Evolutionary conservation across 1,284 basidiomycete genomes (phyloP), one percentile per base, ranked within the genome.

Genomic region (Leccinum subrobustum): DNA sequence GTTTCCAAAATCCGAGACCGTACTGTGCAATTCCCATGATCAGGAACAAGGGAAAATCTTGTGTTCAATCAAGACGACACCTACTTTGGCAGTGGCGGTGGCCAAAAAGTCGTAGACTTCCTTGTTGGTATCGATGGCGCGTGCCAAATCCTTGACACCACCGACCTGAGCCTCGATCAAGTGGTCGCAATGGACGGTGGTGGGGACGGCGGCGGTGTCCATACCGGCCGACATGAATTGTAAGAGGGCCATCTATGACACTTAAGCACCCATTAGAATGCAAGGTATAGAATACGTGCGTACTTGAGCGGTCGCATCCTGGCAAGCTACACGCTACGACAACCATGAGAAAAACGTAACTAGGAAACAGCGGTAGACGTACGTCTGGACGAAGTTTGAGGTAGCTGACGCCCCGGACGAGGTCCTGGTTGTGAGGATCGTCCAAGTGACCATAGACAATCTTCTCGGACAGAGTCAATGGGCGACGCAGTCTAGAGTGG

Each of bases 161-260:
- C 96, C 96, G 63, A 95, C 77, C 77, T 98, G 95, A 53, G 97
- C 96, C 82, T 98, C 95, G 75, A 99, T 98, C 76, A 99, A 86
- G 81, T 99, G 96, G 82, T 99, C 96, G 77, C 97, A 99, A 84
- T 98, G 95, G 60, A 98, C 94, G 64, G 96, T 98, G 66, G 96
- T 96, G 53, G 97, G 96, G 67, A 98, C 96, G 60, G 96, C 95
- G 54, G 93, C 94, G 58, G 95, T 96, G 76, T 95, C 94, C 83
- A 99, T 95, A 69, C 96, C 96, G 27, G 97, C 96, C 55, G 96
- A 98, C 97, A 99, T 99, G 87, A 99, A 99, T 83, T 99, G 96
- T 68, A 99, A 87, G 64, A 99, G 87, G 44, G 97, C 97, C 97
- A 99, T 99, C 91, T 98, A 58, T 6, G 0, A 66, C 76, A 69